Percentiles rank a stretch among this genome's conserved stretches.
These are phyloP conservation scores for Apiotrichum veenhuisii DNA, from an alignment of 1,284 basidiomycete species.

Conservation along the genomic window DNA sequence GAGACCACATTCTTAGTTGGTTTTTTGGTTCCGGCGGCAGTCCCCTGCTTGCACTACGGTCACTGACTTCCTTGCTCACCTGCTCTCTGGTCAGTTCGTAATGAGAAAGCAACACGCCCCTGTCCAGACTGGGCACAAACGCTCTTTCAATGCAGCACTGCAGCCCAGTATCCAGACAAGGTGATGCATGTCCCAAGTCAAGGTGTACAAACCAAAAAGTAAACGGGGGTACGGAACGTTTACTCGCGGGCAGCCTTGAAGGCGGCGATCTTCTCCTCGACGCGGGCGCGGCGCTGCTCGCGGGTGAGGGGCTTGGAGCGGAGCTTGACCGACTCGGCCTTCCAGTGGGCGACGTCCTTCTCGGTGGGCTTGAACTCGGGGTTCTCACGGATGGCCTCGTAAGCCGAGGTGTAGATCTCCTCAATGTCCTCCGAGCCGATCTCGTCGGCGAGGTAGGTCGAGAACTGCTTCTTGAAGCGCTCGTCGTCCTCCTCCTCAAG, in stretches of 20 bases:
- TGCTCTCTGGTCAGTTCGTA: too few species aligned
- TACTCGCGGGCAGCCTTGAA: conserved; percentile 62
- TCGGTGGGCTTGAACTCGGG: conserved; percentile 87
- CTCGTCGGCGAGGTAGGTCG: conserved; percentile 91
- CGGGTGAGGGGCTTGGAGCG: conserved; percentile 67
- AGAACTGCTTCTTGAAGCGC: conserved; percentile 98
- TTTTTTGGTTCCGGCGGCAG: too few species aligned
- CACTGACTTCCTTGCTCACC: too few species aligned
- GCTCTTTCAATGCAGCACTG: background rate
- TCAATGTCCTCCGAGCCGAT: conserved; percentile 96
- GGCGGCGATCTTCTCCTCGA: conserved; percentile 77
- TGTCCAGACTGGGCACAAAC: too few species aligned
- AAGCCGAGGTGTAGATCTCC: conserved; percentile 87
- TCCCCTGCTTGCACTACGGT: too few species aligned
- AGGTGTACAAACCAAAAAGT: conserved; percentile 1
- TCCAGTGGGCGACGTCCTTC: conserved; percentile 85
- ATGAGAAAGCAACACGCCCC: too few species aligned
- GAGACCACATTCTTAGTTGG: too few species aligned
- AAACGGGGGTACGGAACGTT: conserved; percentile 21
- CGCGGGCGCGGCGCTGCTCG: conserved; percentile 70
- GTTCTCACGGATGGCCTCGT: conserved; percentile 92
- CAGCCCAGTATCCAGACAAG: conserved; percentile 3
- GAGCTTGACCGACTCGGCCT: conserved; percentile 75
- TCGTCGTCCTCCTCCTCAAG: conserved; percentile 99
- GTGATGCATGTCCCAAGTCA: conserved; percentile 11